Base-by-base conservation (phyloP, 306 rosid genomes). In the Psophocarpus tetragonolobus region DNA sequence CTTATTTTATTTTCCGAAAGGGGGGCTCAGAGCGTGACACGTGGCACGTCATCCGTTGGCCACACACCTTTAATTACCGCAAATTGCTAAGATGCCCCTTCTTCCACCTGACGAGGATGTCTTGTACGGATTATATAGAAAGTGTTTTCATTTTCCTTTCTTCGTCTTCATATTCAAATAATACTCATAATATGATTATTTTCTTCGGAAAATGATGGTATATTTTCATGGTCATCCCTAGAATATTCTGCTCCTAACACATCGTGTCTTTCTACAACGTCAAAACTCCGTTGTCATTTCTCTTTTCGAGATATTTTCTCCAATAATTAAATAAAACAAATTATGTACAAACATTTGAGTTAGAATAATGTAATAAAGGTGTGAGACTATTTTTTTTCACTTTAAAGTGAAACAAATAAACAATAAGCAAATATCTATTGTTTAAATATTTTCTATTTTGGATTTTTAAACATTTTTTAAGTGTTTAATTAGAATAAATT, bases 21-120 rank as follows among this genome's bases (percentile, higher is more conserved):
- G 71, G 33, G 76, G 93, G 86, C 20, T n/a, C 47, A 71, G 77
- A 83, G 54, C 0, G 24, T 3, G 88, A 86, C 96, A 88, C 97
- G 97, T 90, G 85, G 85, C 42, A n/a, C 11, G 42, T 83, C 87
- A 84, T 81, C 85, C 72, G 20, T 0, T 9, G 68, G 8, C 20
- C 2, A 8, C 27, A 68, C 29, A 68, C 21, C 21, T 9, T 53
- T 65, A 24, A 4, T 35, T 61, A 6, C 20, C 2, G 12, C 42
- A 61, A 61, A 61, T 15, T 61, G 7, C 68, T 29, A 15, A 27
- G 21, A 29, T 60, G 7, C 66, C 66, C 63, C 63, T 56, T 4
- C 7, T 27, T 56, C 23, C 5, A 12, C 5, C 0, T 7, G 0
- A 21, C 32, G 14, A 8, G n/a, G 32, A 23, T 23, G 11, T 2